A percentile compares a stretch with the other conserved stretches of the same genome.
Conservation (phyloP, 2,329 filamentous ascomycete species). For the Phaeomoniella chlamydospora region DNA sequence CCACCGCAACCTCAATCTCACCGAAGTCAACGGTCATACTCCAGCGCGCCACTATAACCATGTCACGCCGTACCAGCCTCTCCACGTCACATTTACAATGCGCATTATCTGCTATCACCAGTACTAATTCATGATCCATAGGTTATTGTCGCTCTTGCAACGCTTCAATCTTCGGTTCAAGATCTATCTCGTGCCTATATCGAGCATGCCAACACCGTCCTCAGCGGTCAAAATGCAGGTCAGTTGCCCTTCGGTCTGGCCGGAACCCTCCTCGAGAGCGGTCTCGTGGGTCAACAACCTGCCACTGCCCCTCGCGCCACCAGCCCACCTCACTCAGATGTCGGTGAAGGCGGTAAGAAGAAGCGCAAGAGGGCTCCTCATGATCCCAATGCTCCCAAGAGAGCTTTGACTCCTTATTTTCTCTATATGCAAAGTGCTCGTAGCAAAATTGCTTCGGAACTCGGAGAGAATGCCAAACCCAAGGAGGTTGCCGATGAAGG, state of each 20-base stretch:
- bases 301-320: slow-evolving; percentile 19
- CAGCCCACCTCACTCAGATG: slow-evolving; percentile 16
- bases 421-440: slow-evolving; percentile 84
- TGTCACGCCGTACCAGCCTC: too few species aligned
- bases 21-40: too few species aligned
- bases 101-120: slow-evolving; percentile 2
- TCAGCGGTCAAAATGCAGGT: slow-evolving; percentile 43
- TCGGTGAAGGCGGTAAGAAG: slow-evolving; percentile 50
- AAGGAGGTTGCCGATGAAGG: slow-evolving; percentile 81
- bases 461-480: slow-evolving; percentile 62
- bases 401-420: slow-evolving; percentile 88
- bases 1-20: too few species aligned
- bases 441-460: slow-evolving; percentile 63
- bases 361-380: slow-evolving; percentile 77
- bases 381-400: slow-evolving; percentile 90
- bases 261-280: slow-evolving; percentile 27
- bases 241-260: slow-evolving; percentile 36
- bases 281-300: slow-evolving; percentile 20
- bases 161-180: slow-evolving; percentile 65
- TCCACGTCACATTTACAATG: too few species aligned
- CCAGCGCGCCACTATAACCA: too few species aligned
- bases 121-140: slow-evolving; percentile 24
- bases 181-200: slow-evolving; percentile 73
- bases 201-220: slow-evolving; percentile 72
- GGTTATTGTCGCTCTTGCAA: slow-evolving; percentile 65